Evolutionary conservation across 768 basidiomycete genomes (phyloP), one percentile per base, ranked within the genome.

Genomic region (Lentinula sp.): DNA sequence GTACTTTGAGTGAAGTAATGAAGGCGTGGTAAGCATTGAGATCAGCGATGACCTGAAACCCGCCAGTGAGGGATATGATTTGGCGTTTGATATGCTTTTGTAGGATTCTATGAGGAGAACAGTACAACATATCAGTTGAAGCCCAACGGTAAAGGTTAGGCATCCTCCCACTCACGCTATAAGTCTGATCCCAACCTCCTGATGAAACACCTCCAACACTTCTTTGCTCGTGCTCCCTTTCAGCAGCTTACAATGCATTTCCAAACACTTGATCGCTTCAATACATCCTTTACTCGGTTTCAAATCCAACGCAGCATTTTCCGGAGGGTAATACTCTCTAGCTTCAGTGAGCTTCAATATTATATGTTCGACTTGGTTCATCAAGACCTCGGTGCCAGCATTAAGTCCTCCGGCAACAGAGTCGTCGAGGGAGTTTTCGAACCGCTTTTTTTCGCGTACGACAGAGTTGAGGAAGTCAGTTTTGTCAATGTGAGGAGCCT

Each of bases 1-100:
- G 85, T 1, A 93, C 85, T 75, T 91, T 95, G 49, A 99, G 81
- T 2, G 91, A 90, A 0, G 87, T 76, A 48, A 98, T 87, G 73
- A 99, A 99, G 0, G 83, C 72, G 72, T 97, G 85, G 72, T 99
- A 99, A 3, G 90, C 85, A 72, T 98, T 99, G 62, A 99, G 75
- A 72, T 99, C 97, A 1, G 95, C 90, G 64, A 99, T 98, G 62
- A 98, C 87, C 65, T 94, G 93, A 73, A 98, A 96, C 0, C 96
- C 96, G 15, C 97, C 97, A 59, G 78, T 85, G 39, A 97, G 80
- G 0, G 95, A 98, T 53, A 98, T 95, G 67, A 98, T 99, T 71
- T 98, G 95, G 1, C 95, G 83, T 70, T 99, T 98, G 72, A 98
- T 88, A 67, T 98, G 96, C 66, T 96, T 94, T 70, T 98, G 95